Evolutionary conservation across 192 early-diverging fungal species (phyloP).

Genomic region (Irineochytrium annulatum): DNA sequence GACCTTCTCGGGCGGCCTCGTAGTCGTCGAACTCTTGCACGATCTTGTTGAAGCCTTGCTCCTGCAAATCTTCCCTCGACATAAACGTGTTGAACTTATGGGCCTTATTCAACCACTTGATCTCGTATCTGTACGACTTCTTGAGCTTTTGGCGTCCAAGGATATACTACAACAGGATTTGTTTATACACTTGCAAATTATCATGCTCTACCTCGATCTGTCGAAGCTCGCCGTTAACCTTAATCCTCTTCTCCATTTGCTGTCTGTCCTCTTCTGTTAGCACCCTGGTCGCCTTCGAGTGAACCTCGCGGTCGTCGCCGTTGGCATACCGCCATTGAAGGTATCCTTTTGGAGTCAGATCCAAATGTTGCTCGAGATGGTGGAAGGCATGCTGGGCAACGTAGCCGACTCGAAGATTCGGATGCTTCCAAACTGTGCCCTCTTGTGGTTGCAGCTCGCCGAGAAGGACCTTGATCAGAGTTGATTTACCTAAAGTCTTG

Average conservation of each 20-base stretch:
- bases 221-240: conserved; percentile 49
- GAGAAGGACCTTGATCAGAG: conserved; percentile 63
- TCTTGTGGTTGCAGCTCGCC: conserved; percentile 69
- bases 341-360: conserved; percentile 69
- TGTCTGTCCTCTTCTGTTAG: conserved; percentile 59
- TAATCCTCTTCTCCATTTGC: conserved; percentile 60
- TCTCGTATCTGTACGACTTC: conserved; percentile 77
- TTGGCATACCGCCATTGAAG: conserved; percentile 77
- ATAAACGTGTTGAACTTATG: conserved; percentile 74
- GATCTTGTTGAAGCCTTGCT: conserved; percentile 68
- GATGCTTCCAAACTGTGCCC: conserved; percentile 77
- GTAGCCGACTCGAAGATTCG: conserved; percentile 78
- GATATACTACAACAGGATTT: conserved; percentile 19
- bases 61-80: conserved; percentile 60
- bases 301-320: conserved; percentile 73
- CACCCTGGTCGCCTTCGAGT: conserved; percentile 68
- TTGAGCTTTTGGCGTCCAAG: conserved; percentile 67
- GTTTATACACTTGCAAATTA: conserved; percentile 17
- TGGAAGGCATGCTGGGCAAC: conserved; percentile 86
- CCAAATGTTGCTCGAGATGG: conserved; percentile 78
- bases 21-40: conserved; percentile 75
- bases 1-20: conserved; percentile 69
- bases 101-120: conserved; percentile 68
- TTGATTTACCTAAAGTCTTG: conserved; percentile 22
- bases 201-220: conserved; percentile 50